Conservation (phyloP, 495 filamentous ascomycete species). For the Bathelium albidoporum region DNA sequence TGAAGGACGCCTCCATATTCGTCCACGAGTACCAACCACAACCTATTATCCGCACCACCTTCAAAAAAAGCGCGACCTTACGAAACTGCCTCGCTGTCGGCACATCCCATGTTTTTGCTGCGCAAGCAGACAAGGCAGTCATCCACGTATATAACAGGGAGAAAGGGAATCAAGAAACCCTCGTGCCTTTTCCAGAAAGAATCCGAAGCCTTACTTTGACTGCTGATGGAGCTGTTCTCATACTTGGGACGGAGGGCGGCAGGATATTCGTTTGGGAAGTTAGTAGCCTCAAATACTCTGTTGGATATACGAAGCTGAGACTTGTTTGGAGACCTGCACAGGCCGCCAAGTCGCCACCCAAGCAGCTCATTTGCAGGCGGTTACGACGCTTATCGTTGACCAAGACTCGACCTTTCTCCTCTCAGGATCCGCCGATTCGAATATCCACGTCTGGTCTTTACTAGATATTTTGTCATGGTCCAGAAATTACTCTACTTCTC, state of each 20-base stretch:
- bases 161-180: conserved; percentile 74
- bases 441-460: conserved; percentile 82
- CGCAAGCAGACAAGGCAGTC: conserved; percentile 80
- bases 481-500: conserved; percentile 26
- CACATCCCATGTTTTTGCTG: conserved; percentile 77
- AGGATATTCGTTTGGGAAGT: conserved; percentile 92
- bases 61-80: conserved; percentile 85
- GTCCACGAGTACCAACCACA: conserved; percentile 70
- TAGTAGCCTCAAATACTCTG: conserved; percentile 15
- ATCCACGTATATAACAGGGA: conserved; percentile 81
- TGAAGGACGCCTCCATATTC: conserved; percentile 75
- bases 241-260: conserved; percentile 79
- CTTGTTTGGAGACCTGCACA: conserved; percentile 57
- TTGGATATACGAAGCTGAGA: not conserved
- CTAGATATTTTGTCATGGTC: conserved; percentile 59
- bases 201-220: conserved; percentile 61
- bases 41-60: conserved; percentile 56
- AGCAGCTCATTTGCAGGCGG: conserved; percentile 73
- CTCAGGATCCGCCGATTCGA: conserved; percentile 81
- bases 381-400: conserved; percentile 64
- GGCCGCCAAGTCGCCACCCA: conserved; percentile 83
- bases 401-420: conserved; percentile 68
- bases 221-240: conserved; percentile 51
- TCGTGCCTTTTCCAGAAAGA: conserved; percentile 75
- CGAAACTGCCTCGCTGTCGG: conserved; percentile 72